phyloP scores from a whole-genome alignment of 257 asterid species.

The Solanum chaucha region DNA sequence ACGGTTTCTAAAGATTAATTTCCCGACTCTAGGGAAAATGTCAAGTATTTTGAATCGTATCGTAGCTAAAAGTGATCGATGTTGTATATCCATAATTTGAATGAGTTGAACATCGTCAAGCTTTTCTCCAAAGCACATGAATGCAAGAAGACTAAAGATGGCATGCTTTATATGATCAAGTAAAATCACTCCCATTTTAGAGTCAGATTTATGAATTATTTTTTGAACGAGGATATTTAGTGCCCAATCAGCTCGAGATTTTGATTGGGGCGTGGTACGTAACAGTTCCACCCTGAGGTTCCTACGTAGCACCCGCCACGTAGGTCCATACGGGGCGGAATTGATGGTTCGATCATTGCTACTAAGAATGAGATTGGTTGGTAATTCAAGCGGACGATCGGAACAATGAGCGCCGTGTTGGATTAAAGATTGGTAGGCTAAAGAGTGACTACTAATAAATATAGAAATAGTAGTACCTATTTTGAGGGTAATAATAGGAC shows the following conservation, averaged over 20 bases:
- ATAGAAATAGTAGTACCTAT: constrained; percentile 10
- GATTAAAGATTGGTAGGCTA: not conserved
- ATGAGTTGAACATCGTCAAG: not conserved
- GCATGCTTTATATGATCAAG: not conserved
- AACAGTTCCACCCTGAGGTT: constrained; percentile 16
- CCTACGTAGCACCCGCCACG: constrained; percentile 1
- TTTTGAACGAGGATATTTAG: not conserved
- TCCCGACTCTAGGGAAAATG: constrained; percentile 10
- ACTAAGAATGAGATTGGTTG: not conserved
- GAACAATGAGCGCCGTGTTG: not conserved
- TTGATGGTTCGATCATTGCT: not conserved
- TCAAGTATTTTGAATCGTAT: not conserved
- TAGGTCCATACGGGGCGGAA: not conserved
- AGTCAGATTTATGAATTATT: not conserved
- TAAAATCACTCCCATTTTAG: not conserved
- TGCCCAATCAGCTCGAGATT: not conserved
- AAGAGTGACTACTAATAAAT: constrained; percentile 11
- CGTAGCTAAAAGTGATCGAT: not conserved
- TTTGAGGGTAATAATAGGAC: constrained; percentile 34
- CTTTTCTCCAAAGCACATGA: constrained; percentile 7
- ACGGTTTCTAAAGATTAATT: not conserved
- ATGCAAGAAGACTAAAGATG: constrained; percentile 1
- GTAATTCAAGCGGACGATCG: not conserved
- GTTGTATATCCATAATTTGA: not conserved
- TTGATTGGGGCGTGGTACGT: not conserved